Conservation (phyloP, 805 yeast genomes). For the Debaryomyces maramus region DNA sequence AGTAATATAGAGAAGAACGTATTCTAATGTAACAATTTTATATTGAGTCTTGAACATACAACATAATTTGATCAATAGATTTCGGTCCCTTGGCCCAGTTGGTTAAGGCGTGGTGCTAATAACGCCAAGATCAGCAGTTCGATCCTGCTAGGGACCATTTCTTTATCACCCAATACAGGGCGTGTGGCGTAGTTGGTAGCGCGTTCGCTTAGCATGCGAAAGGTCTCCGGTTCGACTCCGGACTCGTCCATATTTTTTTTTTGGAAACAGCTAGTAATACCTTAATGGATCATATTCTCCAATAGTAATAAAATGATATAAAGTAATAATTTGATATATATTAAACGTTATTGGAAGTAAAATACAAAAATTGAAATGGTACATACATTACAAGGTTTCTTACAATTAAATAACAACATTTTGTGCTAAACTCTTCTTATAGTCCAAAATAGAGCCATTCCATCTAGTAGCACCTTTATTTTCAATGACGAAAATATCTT, state of each 20-base stretch:
- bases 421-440: constrained; percentile 92
- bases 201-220: constrained; percentile 52
- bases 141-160: constrained; percentile 82
- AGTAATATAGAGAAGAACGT: too few species aligned
- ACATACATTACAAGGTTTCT: not conserved
- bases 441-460: constrained; percentile 88
- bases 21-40: too few species aligned
- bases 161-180: constrained; percentile 30
- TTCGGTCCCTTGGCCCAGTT: constrained; percentile 53
- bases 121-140: constrained; percentile 77
- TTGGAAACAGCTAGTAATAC: not conserved
- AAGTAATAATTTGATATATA: not conserved
- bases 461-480: constrained; percentile 94
- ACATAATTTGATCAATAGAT: not conserved
- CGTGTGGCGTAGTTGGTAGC: constrained; percentile 85
- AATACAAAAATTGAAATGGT: not conserved
- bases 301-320: too few species aligned
- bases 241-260: constrained; percentile 25
- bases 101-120: constrained; percentile 56
- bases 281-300: too few species aligned
- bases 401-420: constrained; percentile 63
- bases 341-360: not conserved
- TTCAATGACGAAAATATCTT: constrained; percentile 96
- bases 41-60: not conserved
- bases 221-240: constrained; percentile 39